Conservation (phyloP, 116 monocot species). For the Dioscorea cayenensis region DNA sequence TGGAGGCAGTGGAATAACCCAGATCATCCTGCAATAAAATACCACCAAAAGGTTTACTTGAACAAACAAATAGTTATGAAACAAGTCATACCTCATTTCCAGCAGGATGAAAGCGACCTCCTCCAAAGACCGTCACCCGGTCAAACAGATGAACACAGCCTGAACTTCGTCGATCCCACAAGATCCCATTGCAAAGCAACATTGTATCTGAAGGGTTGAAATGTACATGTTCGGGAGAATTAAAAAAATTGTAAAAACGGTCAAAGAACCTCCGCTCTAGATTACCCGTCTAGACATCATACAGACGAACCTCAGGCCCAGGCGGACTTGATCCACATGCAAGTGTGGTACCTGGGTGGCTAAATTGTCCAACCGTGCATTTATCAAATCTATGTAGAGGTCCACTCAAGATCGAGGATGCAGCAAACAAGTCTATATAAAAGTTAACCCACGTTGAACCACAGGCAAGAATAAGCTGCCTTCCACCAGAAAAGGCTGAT, state of each 20-base stretch:
- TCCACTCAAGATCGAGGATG: slow-evolving; percentile 60
- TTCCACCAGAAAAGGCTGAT: slow-evolving; percentile 50
- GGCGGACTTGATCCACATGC: no score
- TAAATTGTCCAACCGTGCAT: slow-evolving; percentile 84
- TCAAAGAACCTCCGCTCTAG: slow-evolving; percentile 51
- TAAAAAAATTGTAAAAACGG: no score
- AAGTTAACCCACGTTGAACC: no score
- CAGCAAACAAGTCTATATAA: no score
- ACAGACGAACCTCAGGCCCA: slow-evolving; percentile 74
- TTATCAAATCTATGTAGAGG: slow-evolving; percentile 88
- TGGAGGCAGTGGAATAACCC: no score
- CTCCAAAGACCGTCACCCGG: slow-evolving; percentile 93
- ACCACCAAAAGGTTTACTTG: background rate
- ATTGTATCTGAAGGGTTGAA: slow-evolving; percentile 78
- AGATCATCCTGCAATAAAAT: no score
- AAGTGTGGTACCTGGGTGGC: slow-evolving; percentile 70
- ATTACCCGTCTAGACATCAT: slow-evolving; percentile 76
- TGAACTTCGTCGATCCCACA: slow-evolving; percentile 82
- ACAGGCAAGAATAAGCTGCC: slow-evolving; percentile 73
- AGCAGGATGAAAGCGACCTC: slow-evolving; percentile 97
- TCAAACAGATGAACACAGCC: slow-evolving; percentile 79
- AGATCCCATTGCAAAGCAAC: slow-evolving; percentile 89
- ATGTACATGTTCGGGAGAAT: no score
- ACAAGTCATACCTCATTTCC: slow-evolving; percentile 80
- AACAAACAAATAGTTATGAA: background rate